A percentile compares a stretch with the other conserved stretches of the same genome.
Conservation (phyloP, 2,329 filamentous ascomycete genomes). For the Chalara sp. region DNA sequence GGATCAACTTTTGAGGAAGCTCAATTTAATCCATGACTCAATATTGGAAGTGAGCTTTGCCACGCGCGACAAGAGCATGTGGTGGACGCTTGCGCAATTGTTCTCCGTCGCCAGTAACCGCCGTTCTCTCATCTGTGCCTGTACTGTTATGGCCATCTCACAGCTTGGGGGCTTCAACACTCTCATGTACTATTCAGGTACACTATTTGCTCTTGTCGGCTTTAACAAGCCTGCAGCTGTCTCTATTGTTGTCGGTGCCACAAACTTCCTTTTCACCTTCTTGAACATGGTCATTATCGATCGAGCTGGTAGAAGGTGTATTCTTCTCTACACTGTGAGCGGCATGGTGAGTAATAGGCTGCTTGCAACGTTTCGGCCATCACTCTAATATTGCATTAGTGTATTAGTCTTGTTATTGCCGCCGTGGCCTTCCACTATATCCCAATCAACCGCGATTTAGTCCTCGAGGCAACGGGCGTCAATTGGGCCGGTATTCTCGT, state of each 20-base stretch:
- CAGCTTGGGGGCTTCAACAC: conserved; percentile 40
- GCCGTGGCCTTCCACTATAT: conserved; percentile 39
- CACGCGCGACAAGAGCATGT: neutral
- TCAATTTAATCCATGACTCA: too few species aligned
- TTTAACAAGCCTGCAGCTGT: conserved; percentile 41
- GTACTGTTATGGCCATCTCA: conserved; percentile 41
- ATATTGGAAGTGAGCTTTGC: too few species aligned
- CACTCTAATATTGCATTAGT: too few species aligned
- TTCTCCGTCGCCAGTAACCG: conserved; percentile 36
- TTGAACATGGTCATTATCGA: conserved; percentile 41
- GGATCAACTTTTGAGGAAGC: too few species aligned
- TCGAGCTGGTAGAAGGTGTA: conserved; percentile 35
- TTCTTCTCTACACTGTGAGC: conserved; percentile 36
- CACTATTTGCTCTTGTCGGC: conserved; percentile 38
- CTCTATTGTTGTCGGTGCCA: conserved; percentile 34
- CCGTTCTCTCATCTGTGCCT: conserved; percentile 37
- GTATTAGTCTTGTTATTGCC: conserved; percentile 36
- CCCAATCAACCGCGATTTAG: conserved; percentile 32
- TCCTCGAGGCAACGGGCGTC: conserved; percentile 18
- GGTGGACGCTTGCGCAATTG: neutral
- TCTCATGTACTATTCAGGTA: conserved; percentile 36
- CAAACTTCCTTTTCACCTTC: conserved; percentile 41
- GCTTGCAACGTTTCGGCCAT: too few species aligned
- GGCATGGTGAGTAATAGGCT: too few species aligned
- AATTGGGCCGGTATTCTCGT: conserved; percentile 4